phyloP scores from a whole-genome alignment of 352 stramenopile species.

The Pilasporangium apinafurcum region DNA sequence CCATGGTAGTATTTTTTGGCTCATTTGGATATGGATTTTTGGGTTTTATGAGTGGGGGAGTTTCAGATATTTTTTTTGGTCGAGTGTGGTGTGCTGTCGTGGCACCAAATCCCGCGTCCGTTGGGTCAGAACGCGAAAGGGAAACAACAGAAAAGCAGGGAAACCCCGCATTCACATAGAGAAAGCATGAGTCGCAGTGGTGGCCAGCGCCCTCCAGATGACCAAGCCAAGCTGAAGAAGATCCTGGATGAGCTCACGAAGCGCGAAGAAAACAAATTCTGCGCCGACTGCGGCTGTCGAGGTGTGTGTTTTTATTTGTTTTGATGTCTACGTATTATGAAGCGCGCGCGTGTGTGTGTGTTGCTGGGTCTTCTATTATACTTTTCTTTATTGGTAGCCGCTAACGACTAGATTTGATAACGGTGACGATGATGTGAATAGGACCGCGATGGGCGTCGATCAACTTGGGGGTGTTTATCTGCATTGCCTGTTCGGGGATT shows the following conservation, averaged over 20 bases:
- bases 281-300: conserved; percentile 82
- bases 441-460: conserved; percentile 90
- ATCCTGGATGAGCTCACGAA: conserved; percentile 86
- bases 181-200: conserved; percentile 47
- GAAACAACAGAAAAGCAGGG: not conserved
- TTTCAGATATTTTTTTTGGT: no score
- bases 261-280: conserved; percentile 89
- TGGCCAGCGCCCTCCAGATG: conserved; percentile 35
- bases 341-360: conserved; percentile 6
- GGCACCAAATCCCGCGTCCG: no score
- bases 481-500: conserved; percentile 91
- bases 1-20: no score
- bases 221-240: conserved; percentile 87
- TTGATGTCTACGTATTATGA: not conserved
- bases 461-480: conserved; percentile 94
- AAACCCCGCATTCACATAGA: not conserved
- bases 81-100: no score
- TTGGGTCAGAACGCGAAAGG: no score
- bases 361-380: not conserved
- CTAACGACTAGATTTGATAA: no score
- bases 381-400: no score
- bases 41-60: no score
- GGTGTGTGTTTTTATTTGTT: conserved; percentile 18
- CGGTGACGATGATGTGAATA: conserved; percentile 2
- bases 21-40: not conserved